Percentiles rank a stretch among this genome's conserved stretches.
Conservation (phyloP, 2,329 filamentous ascomycete genomes). For the Lecanicillium sp. region DNA sequence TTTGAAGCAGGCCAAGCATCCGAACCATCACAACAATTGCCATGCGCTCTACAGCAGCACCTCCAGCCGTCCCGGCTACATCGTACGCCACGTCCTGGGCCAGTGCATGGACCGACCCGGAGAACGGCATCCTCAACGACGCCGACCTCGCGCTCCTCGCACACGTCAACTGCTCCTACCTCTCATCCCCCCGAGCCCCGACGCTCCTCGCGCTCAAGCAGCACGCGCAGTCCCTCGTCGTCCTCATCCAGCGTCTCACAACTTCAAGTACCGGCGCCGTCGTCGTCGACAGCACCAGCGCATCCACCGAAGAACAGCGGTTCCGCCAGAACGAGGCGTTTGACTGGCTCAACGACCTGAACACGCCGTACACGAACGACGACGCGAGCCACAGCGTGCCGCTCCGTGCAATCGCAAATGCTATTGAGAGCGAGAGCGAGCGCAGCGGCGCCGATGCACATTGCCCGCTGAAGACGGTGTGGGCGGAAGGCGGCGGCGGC, state of each 20-base stretch:
- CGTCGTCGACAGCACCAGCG: slow-evolving; percentile 16
- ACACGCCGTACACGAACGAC: slow-evolving; percentile 41
- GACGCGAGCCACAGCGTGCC: slow-evolving; percentile 42
- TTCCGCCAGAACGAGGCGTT: slow-evolving; percentile 40
- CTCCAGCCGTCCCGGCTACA: slow-evolving; percentile 21
- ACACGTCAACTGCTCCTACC: slow-evolving; percentile 52
- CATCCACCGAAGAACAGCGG: slow-evolving; percentile 22
- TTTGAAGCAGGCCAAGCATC: too few species aligned
- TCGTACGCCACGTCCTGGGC: slow-evolving; percentile 23
- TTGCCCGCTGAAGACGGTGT: slow-evolving; percentile 36
- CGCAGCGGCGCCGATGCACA: slow-evolving; percentile 35
- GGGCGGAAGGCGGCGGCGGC: not conserved
- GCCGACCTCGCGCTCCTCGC: slow-evolving; percentile 22
- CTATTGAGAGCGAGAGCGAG: slow-evolving; percentile 38
- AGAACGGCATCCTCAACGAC: slow-evolving; percentile 18
- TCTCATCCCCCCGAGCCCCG: slow-evolving; percentile 48
- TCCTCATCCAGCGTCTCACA: slow-evolving; percentile 44
- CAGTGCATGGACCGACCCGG: slow-evolving; percentile 21
- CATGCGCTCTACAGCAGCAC: not conserved
- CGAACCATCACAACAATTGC: too few species aligned
- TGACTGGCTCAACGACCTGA: slow-evolving; percentile 51
- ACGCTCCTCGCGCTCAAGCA: slow-evolving; percentile 54
- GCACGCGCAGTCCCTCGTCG: slow-evolving; percentile 51
- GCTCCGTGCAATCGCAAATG: slow-evolving; percentile 41
- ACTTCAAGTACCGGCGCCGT: slow-evolving; percentile 28